phyloP scores from a whole-genome alignment of 768 basidiomycete species.

The Pisolithus marmoratus region DNA sequence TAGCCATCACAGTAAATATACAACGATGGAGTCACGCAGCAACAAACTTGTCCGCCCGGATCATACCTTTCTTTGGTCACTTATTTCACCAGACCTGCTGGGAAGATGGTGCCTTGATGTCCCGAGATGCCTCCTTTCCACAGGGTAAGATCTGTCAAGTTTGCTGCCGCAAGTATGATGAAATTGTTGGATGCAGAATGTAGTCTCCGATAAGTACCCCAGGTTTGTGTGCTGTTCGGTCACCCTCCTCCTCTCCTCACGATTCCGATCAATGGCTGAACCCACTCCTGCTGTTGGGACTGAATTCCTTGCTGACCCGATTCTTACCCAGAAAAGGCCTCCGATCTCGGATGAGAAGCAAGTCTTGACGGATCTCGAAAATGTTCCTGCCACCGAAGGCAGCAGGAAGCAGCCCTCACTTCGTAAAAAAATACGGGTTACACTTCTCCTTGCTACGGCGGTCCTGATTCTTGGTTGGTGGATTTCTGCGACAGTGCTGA shows the following conservation, averaged over 20 bases:
- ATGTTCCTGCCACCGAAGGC: not conserved
- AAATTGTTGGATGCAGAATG: not conserved
- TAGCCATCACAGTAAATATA: too few species aligned
- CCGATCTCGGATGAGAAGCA: conserved; percentile 9
- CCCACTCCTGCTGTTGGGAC: not conserved
- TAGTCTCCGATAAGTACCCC: not conserved
- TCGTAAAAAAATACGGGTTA: conserved; percentile 32
- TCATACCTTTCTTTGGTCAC: too few species aligned
- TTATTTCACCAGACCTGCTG: too few species aligned
- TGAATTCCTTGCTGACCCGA: not conserved
- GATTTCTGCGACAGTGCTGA: conserved; percentile 68
- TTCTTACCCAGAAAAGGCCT: conserved; percentile 15
- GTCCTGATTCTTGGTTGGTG: conserved; percentile 77
- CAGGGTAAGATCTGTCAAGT: too few species aligned
- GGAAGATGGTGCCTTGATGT: too few species aligned
- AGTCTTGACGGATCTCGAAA: conserved; percentile 17
- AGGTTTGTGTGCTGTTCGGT: not conserved
- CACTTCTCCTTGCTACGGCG: conserved; percentile 47
- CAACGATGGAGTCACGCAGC: too few species aligned
- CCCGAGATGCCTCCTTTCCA: too few species aligned
- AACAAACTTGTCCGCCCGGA: too few species aligned
- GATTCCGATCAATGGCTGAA: conserved; percentile 13
- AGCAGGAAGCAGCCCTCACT: conserved; percentile 7
- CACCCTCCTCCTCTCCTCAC: not conserved
- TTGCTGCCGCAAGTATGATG: not conserved